Conservation (phyloP, 208 protist genomes). For the Leishmania tropica region DNA sequence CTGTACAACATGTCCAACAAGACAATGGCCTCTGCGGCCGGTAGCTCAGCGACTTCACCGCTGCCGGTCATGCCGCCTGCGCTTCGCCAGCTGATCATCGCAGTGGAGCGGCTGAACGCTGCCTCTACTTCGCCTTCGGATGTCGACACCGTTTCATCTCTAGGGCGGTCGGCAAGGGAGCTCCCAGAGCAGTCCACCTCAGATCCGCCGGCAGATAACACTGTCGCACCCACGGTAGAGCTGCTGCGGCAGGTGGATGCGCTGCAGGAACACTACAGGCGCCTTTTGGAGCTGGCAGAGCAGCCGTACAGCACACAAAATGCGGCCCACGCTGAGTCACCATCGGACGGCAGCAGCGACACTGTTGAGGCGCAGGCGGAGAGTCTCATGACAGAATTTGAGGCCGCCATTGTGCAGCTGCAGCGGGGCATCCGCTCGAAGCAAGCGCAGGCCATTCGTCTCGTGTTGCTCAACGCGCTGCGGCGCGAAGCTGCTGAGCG, state of each 20-base stretch:
- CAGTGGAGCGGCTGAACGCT: conserved; percentile 10
- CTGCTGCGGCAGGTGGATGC: conserved; percentile 37
- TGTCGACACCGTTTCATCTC: neutral
- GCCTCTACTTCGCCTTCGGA: neutral
- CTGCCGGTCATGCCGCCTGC: conserved; percentile 3
- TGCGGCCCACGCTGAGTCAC: neutral
- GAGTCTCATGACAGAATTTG: conserved; percentile 8
- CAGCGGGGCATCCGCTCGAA: conserved; percentile 79
- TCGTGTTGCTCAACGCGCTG: conserved; percentile 55
- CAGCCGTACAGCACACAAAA: neutral
- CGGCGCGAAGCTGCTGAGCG: conserved; percentile 49
- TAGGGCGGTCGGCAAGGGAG: neutral
- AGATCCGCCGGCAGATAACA: neutral
- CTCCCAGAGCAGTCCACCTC: neutral
- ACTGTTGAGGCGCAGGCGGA: conserved; percentile 3
- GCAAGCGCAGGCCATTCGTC: conserved; percentile 49
- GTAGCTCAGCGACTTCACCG: neutral
- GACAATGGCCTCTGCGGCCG: neutral
- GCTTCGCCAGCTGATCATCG: conserved; percentile 3
- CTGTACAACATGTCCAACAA: neutral
- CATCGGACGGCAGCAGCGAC: neutral
- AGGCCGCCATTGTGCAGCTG: conserved; percentile 32
- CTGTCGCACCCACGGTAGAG: conserved; percentile 27
- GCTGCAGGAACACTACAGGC: conserved; percentile 34
- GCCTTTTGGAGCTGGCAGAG: conserved; percentile 32